Evolutionary conservation across 495 filamentous ascomycete genomes (phyloP), one percentile per base, ranked within the genome.

Genomic region (Talaromyces stipitatus): DNA sequence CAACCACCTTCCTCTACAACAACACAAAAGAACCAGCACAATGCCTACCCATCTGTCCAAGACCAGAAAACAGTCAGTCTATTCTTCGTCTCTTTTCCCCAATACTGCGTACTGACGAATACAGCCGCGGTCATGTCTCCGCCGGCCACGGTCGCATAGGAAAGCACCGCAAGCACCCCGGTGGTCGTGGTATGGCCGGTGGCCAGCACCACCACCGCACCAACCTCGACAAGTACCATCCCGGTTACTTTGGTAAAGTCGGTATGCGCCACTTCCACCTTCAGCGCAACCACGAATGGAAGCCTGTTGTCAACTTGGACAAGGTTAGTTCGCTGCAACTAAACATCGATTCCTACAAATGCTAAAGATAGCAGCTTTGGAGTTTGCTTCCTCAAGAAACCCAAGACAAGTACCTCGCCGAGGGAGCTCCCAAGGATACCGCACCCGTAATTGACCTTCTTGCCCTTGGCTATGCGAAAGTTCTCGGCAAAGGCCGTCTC

Each of bases 201-300:
- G 91, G 91, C 81, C 73, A 76, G 38, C 91, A 96, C 79, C 91
- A 96, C 81, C 90, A 94, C 82, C 78, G 88, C 59, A 96, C 90
- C 64, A 96, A 95, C 79, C 78, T 95, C 65, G 90, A 95, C 78
- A 94, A 94, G 77, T 92, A 88, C 85, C 89, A 92, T 77, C 88
- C 88, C 20, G 90, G 89, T 86, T 95, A 95, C 86, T 96, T 95
- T 77, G 91, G 91, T 76, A 96, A 96, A 80, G 91, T 96, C 58
- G 91, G 91, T 80, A 96, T 95, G 91, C 78, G 91, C 61, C 91
- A 94, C 81, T 82, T 95, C 87, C 91, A 95, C 82, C 89, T 89
- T 79, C 82, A 85, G 69, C 78, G 83, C 64, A 90, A 90, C 79
- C 86, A 90, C 62, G 89, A 89, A 83, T 96, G 91, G 91, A 94